These are phyloP conservation scores for Populus simonii DNA, from an alignment of 345 rosid species.

Conservation along the genomic window DNA sequence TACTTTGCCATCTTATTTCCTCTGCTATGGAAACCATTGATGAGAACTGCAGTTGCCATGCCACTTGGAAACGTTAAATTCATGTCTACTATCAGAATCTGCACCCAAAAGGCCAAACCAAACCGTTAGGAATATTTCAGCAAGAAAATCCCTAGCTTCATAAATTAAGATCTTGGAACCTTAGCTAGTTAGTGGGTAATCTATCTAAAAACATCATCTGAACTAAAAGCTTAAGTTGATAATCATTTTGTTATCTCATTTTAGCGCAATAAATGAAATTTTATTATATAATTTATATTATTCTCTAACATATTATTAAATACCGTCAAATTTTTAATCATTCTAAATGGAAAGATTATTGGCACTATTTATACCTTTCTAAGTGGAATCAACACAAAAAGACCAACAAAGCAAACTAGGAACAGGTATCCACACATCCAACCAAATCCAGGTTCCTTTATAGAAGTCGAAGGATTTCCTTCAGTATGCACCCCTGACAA, in stretches of 20 bases:
- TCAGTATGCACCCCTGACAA: slow-evolving; percentile 62
- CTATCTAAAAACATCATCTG: too few relatives aligned
- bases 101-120: neutral
- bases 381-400: slow-evolving; percentile 87
- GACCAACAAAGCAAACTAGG: slow-evolving; percentile 86
- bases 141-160: neutral
- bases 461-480: slow-evolving; percentile 60
- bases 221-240: too few relatives aligned
- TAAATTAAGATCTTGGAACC: neutral
- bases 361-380: slow-evolving; percentile 48
- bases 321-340: neutral
- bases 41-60: slow-evolving; percentile 90
- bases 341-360: neutral
- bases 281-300: too few relatives aligned
- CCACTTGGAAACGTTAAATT: slow-evolving; percentile 86
- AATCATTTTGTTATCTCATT: too few relatives aligned
- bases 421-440: slow-evolving; percentile 92
- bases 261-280: too few relatives aligned
- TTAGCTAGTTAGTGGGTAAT: neutral
- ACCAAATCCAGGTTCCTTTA: slow-evolving; percentile 86
- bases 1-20: slow-evolving; percentile 78
- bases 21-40: slow-evolving; percentile 86
- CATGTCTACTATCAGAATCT: slow-evolving; percentile 85
- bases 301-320: too few relatives aligned
- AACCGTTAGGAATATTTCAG: neutral